These are phyloP conservation scores for Phycomyces nitens DNA, from an alignment of 192 early-diverging fungal species.

Conservation along the genomic window DNA sequence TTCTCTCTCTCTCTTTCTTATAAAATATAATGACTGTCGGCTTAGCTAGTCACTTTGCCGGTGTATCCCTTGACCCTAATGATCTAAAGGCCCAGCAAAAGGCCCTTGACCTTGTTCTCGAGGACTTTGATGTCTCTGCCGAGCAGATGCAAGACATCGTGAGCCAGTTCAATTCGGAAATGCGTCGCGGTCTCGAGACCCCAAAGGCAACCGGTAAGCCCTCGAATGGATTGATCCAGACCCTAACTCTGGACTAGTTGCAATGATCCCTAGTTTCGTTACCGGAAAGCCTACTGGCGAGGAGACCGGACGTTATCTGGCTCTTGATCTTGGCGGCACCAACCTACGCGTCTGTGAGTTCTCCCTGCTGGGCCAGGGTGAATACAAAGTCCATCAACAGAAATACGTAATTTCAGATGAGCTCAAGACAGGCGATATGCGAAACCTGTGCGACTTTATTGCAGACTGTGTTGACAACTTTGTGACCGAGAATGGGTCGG, in stretches of 20 bases:
- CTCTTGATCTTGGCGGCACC: slow-evolving; percentile 92
- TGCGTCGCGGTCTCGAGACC: slow-evolving; percentile 29
- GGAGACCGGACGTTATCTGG: slow-evolving; percentile 85
- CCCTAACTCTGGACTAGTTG: slow-evolving; percentile 28
- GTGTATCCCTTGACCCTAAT: not conserved
- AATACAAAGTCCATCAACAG: slow-evolving; percentile 71
- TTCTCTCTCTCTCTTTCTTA: not conserved
- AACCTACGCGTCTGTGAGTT: slow-evolving; percentile 93
- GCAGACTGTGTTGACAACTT: slow-evolving; percentile 80
- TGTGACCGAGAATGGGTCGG: slow-evolving; percentile 56
- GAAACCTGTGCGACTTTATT: slow-evolving; percentile 77
- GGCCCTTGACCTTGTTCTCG: not conserved
- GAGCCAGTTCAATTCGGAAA: slow-evolving; percentile 31
- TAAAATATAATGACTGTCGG: not conserved
- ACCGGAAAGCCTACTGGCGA: slow-evolving; percentile 75
- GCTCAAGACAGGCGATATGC: slow-evolving; percentile 55
- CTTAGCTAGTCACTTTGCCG: not conserved
- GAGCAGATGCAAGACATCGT: slow-evolving; percentile 9
- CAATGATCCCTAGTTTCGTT: slow-evolving; percentile 91
- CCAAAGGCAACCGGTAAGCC: slow-evolving; percentile 34
- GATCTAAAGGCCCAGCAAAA: not conserved
- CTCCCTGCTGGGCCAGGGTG: slow-evolving; percentile 69
- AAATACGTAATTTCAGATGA: slow-evolving; percentile 67
- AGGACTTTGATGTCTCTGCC: slow-evolving; percentile 9
- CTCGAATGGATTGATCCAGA: not conserved